These are phyloP conservation scores for Protomyces lactucae-debilis DNA, from an alignment of 1,139 yeast species.

Conservation along the genomic window DNA sequence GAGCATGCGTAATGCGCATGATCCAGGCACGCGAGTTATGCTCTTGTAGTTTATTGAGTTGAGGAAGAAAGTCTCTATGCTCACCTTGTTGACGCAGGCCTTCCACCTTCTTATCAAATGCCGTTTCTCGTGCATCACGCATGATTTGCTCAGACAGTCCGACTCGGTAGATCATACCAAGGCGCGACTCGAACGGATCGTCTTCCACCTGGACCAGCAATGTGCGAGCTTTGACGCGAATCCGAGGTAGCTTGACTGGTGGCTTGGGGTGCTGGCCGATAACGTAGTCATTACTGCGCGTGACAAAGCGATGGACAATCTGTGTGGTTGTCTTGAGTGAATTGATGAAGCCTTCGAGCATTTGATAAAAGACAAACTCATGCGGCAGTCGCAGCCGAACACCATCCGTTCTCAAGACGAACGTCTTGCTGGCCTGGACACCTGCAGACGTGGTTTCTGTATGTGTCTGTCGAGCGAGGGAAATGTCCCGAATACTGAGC, in stretches of 20 bases:
- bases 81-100: slow-evolving; percentile 33
- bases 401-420: slow-evolving; percentile 34
- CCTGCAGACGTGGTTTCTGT: not conserved
- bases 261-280: slow-evolving; percentile 45
- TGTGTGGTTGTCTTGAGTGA: slow-evolving; percentile 57
- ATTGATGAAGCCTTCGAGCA: slow-evolving; percentile 62
- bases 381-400: slow-evolving; percentile 51
- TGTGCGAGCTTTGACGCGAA: slow-evolving; percentile 49
- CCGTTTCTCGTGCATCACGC: slow-evolving; percentile 53
- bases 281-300: slow-evolving; percentile 42
- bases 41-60: slow-evolving; percentile 35
- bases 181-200: slow-evolving; percentile 80
- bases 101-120: slow-evolving; percentile 49
- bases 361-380: slow-evolving; percentile 59
- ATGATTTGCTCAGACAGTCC: slow-evolving; percentile 68
- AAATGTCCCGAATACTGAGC: slow-evolving; percentile 37
- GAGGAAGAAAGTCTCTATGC: not conserved
- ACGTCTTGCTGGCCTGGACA: not conserved
- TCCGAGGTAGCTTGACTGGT: slow-evolving; percentile 51
- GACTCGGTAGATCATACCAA: slow-evolving; percentile 68
- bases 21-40: slow-evolving; percentile 73
- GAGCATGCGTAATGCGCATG: slow-evolving; percentile 40
- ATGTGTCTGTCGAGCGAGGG: slow-evolving; percentile 25
- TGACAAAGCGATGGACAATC: slow-evolving; percentile 49
- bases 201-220: slow-evolving; percentile 59